phyloP scores from a whole-genome alignment of 345 rosid species.

The Limnanthes douglasii region DNA sequence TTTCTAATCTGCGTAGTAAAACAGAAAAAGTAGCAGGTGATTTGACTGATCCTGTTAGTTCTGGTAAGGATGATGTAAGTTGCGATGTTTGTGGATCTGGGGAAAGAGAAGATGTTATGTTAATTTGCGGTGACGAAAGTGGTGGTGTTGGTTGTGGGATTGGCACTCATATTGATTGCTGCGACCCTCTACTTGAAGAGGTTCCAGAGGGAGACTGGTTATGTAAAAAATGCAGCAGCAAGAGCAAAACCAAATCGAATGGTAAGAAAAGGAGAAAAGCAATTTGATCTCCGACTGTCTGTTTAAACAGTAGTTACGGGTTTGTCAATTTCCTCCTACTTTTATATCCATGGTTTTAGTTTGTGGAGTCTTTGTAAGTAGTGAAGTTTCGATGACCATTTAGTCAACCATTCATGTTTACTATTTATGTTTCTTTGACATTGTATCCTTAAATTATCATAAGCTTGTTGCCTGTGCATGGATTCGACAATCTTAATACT shows the following conservation, averaged over 20 bases:
- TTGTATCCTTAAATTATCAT: too few relatives aligned
- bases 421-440: too few relatives aligned
- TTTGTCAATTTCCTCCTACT: too few relatives aligned
- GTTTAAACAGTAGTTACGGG: too few relatives aligned
- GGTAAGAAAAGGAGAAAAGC: not conserved
- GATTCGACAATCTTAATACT: too few relatives aligned
- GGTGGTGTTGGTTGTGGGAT: constrained; percentile 45
- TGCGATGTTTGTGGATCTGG: constrained; percentile 37
- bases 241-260: too few relatives aligned
- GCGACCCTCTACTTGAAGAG: constrained; percentile 39
- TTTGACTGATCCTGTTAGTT: constrained; percentile 1
- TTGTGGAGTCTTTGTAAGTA: too few relatives aligned
- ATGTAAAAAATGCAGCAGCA: constrained; percentile 25
- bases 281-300: too few relatives aligned
- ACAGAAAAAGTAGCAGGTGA: constrained; percentile 23
- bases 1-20: constrained; percentile 22
- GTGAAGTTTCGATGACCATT: too few relatives aligned
- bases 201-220: constrained; percentile 68
- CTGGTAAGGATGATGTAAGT: constrained; percentile 9
- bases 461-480: too few relatives aligned
- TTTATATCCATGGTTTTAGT: too few relatives aligned
- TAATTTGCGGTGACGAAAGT: constrained; percentile 46
- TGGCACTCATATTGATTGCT: constrained; percentile 49
- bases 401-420: too few relatives aligned
- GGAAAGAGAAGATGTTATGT: constrained; percentile 54